phyloP scores from a whole-genome alignment of 352 stramenopile genomes.

The Pythium graminicola region DNA sequence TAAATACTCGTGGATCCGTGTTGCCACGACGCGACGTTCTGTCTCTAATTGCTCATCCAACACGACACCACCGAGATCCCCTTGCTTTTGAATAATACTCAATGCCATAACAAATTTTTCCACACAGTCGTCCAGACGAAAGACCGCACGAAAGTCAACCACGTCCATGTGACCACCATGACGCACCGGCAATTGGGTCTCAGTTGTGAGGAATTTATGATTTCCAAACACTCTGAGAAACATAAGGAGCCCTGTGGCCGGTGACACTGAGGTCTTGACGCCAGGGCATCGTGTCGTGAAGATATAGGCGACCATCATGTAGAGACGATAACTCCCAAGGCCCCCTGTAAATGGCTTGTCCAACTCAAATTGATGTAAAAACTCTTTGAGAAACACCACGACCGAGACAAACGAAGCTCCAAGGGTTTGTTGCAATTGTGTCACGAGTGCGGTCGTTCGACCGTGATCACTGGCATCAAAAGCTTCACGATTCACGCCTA shows the following conservation, averaged over 20 bases:
- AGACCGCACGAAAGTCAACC: constrained; percentile 56
- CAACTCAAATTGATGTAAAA: constrained; percentile 67
- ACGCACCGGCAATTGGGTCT: constrained; percentile 37
- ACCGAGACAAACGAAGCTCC: constrained; percentile 44
- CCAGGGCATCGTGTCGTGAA: constrained; percentile 31
- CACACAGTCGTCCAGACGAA: constrained; percentile 58
- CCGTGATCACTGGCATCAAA: constrained; percentile 59
- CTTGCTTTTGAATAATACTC: constrained; percentile 43
- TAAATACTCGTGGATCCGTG: constrained; percentile 18
- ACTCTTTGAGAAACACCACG: constrained; percentile 69
- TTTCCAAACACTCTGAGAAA: constrained; percentile 73
- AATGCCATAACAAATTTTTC: constrained; percentile 64
- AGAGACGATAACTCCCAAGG: constrained; percentile 70
- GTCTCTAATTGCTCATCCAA: constrained; percentile 40
- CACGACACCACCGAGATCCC: constrained; percentile 48
- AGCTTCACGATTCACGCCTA: constrained; percentile 54
- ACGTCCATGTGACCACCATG: constrained; percentile 29
- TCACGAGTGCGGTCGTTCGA: constrained; percentile 51
- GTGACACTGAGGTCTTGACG: constrained; percentile 11
- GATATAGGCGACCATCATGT: constrained; percentile 74
- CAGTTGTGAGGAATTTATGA: constrained; percentile 44
- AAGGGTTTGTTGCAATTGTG: constrained; percentile 35
- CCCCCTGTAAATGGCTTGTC: constrained; percentile 78
- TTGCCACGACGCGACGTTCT: constrained; percentile 33
- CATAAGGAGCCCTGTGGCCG: constrained; percentile 30